Conservation (phyloP, 805 yeast genomes). For the Peterozyma toletana region DNA sequence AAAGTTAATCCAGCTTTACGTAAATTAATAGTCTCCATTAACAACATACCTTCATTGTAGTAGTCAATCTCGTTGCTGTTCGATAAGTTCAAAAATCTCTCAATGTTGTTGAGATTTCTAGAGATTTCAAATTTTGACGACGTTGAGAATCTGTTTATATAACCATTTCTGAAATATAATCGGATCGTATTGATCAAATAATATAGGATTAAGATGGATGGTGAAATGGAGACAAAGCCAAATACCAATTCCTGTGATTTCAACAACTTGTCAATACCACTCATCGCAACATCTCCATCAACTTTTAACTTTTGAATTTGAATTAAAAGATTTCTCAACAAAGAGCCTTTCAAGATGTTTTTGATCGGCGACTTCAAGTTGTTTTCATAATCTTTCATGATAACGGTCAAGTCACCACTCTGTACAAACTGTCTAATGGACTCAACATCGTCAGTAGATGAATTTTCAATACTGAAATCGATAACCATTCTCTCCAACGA, state of each 20-base stretch:
- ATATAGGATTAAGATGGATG: conserved; percentile 57
- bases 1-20: conserved; percentile 39
- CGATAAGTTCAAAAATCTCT: conserved; percentile 36
- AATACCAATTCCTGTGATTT: conserved; percentile 92
- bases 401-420: conserved; percentile 71
- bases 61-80: conserved; percentile 15
- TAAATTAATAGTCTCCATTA: conserved; percentile 59
- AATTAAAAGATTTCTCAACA: conserved; percentile 71
- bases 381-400: conserved; percentile 74
- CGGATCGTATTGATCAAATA: conserved; percentile 27
- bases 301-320: conserved; percentile 96
- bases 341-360: conserved; percentile 57
- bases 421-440: conserved; percentile 33
- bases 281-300: conserved; percentile 84
- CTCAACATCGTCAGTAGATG: conserved; percentile 11
- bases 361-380: conserved; percentile 67
- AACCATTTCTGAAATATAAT: conserved; percentile 27
- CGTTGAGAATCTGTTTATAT: conserved; percentile 23
- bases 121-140: conserved; percentile 27
- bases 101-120: conserved; percentile 50
- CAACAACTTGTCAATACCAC: conserved; percentile 83
- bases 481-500: conserved; percentile 85
- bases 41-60: conserved; percentile 48
- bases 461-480: conserved; percentile 39
- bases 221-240: conserved; percentile 85